Base-by-base conservation (phyloP, 192 early-diverging fungal genomes). In the Backusella luteola region DNA sequence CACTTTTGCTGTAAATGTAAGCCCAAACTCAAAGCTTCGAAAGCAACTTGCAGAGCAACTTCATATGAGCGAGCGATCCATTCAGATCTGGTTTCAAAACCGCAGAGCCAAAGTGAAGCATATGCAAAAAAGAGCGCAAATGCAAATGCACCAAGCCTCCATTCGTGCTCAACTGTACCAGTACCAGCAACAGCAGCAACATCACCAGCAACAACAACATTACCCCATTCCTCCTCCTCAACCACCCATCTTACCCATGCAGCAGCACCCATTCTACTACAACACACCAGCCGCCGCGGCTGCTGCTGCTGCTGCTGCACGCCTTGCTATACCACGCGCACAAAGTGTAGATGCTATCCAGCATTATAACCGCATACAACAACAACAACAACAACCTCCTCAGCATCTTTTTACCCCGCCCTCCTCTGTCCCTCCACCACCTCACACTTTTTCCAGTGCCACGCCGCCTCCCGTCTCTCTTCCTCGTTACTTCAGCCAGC, bases 71-170 rank as follows among this genome's bases (percentile, higher is more conserved):
- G 83, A 87, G 53, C 86, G 93, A 44, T 84, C 90, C 39, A 87
- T 94, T 67, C 93, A 94, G 75, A 91, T 94, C 52, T 94, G 93
- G 93, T 94, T 94, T 80, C 93, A 94, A 77, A 94, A 94, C 82
- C 78, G 90, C 67, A 80, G 93, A 38, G 92, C 92, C 39, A 94
- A 94, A 74, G 81, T 91, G 38, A 93, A 92, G 85, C 87, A 86
- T 44, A 84, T 85, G 56, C 76, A 67, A 34, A 67, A 66, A 41
- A 29, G 72, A 52, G 52, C 72, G 21, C 72, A 73, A 49, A 73
- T 73, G 72, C 42, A 73, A 9, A 73, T 73, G 46, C 72, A 73
- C 49, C 72, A 73, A 26, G 72, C 72, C 4, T 73, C 72, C 11
- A 53, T 73, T 53, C 72, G 72, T 59, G 72, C 72, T 4, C 72